Conservation (phyloP, 208 protist species). For the Trypanosoma avium region DNA sequence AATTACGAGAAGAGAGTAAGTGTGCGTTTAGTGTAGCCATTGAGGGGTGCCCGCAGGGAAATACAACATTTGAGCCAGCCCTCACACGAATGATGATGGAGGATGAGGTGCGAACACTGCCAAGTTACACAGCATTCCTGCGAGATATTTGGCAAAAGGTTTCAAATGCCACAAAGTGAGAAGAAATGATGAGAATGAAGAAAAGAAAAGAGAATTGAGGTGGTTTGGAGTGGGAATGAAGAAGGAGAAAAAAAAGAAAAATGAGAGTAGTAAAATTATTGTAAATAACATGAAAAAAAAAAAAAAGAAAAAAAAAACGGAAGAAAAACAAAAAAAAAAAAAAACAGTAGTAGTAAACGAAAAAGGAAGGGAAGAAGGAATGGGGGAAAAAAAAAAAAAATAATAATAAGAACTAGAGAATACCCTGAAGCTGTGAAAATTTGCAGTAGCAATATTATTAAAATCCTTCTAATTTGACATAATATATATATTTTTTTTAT, state of each 20-base stretch:
- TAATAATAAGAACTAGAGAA: background rate
- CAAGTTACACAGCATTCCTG: slow-evolving; percentile 69
- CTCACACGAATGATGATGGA: slow-evolving; percentile 75
- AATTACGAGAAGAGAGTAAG: slow-evolving; percentile 34
- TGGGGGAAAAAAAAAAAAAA: background rate
- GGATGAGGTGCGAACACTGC: slow-evolving; percentile 51
- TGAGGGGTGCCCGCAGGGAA: slow-evolving; percentile 55
- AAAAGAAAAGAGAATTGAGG: background rate
- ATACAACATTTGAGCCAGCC: slow-evolving; percentile 50
- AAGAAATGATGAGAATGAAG: background rate
- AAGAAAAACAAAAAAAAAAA: background rate
- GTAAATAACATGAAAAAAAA: background rate
- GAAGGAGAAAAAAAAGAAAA: slow-evolving; percentile 6
- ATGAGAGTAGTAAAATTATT: slow-evolving; percentile 1
- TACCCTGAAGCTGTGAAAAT: too few species aligned
- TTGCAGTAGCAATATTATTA: too few species aligned
- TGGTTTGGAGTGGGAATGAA: background rate
- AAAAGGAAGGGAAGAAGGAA: background rate
- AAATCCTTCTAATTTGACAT: too few species aligned
- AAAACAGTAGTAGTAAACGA: background rate
- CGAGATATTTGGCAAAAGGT: slow-evolving; percentile 58
- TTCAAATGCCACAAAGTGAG: slow-evolving; percentile 10
- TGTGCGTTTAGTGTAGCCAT: slow-evolving; percentile 39
- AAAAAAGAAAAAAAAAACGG: background rate
- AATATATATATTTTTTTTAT: too few species aligned